phyloP scores from a whole-genome alignment of 768 basidiomycete genomes.

The Tulasnella sp. region DNA sequence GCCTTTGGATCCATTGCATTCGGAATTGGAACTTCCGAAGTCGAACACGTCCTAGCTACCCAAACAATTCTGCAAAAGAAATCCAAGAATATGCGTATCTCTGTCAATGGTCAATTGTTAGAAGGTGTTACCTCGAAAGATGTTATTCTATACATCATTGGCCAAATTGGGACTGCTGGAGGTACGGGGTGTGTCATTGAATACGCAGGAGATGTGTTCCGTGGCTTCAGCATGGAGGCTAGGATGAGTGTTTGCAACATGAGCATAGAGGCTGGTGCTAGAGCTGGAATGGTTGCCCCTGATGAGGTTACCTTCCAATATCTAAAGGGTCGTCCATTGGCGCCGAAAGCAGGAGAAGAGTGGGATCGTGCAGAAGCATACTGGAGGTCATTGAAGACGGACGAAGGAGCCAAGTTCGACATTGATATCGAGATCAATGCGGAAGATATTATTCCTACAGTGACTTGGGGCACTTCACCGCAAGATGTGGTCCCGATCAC shows the following conservation, averaged over 20 bases:
- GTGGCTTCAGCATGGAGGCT: constrained; percentile 76
- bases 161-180: constrained; percentile 84
- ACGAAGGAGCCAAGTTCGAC: constrained; percentile 76
- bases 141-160: constrained; percentile 82
- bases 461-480: constrained; percentile 89
- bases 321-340: constrained; percentile 64
- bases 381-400: constrained; percentile 67
- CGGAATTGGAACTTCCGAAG: constrained; percentile 87
- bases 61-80: constrained; percentile 81
- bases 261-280: constrained; percentile 89
- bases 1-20: constrained; percentile 89
- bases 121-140: constrained; percentile 85
- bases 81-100: constrained; percentile 85
- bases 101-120: constrained; percentile 65
- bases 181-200: constrained; percentile 87
- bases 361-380: constrained; percentile 81
- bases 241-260: constrained; percentile 89
- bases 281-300: constrained; percentile 86
- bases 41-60: constrained; percentile 87
- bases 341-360: constrained; percentile 60
- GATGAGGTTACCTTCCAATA: constrained; percentile 80
- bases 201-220: constrained; percentile 80
- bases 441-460: constrained; percentile 75
- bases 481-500: constrained; percentile 79
- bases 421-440: constrained; percentile 67